Evolutionary conservation across 306 rosid species (phyloP), one percentile per base, ranked within the genome.

Genomic region (Lupinus albus): DNA sequence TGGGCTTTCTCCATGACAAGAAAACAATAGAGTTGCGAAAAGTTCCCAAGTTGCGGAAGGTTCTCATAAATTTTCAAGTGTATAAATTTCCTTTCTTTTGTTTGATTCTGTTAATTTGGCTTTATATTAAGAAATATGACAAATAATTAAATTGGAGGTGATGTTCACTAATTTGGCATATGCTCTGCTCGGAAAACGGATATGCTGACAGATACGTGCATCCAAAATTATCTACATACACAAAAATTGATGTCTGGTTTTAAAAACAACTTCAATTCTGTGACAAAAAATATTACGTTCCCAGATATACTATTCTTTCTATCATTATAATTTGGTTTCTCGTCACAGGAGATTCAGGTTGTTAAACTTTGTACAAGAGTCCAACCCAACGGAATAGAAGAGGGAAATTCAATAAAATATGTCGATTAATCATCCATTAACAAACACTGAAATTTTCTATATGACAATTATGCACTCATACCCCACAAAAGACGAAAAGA

Each of bases 141-240:
- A 3, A 30, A 3, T 30, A 30, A 30, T 5, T 6, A 61, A 38
- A 72, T 30, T 21, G 6, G 5, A 38, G 61, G 18, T 28, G 42
- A 55, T 16, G 11, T 28, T 30, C 47, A 1, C 10, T 8, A 53
- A 54, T 11, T 52, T 16, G 30, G 72, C 50, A 64, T 73, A 54
- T 73, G 50, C 65, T 28, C 11, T 1, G 3, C 5, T 4, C 1
- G 25, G 28, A 11, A 51, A 72, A 15, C 11, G 77, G 77, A 72
- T 52, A 62, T 62, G 63, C 63, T 25, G 8, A 39, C 36, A 9
- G 12, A 69, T 15, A 56, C 65, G 56, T 69, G 55, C 36, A 20
- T 47, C 49, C 45, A 70, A 32, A 0, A 3, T 44, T 69, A 32
- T 44, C 1, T 49, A 9, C 16, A 12, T 1, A 32, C 10, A 33